phyloP scores from a whole-genome alignment of 2,329 filamentous ascomycete genomes.

The Hymenoscyphus occultus region DNA sequence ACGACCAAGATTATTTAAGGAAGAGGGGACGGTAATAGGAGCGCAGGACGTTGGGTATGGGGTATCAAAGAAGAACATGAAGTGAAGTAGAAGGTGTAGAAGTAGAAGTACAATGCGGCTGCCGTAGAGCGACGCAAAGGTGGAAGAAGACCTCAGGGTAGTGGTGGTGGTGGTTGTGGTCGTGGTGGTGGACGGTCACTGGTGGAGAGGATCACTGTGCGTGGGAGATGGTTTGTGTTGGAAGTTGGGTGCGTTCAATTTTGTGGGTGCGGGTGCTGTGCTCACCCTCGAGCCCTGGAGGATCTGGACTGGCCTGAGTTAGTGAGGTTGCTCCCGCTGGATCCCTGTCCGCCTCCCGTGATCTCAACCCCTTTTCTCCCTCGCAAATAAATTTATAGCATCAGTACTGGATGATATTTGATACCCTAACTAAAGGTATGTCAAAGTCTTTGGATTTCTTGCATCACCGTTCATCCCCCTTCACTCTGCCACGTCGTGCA shows the following conservation, averaged over 20 bases:
- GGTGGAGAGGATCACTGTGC: neutral
- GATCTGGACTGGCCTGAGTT: neutral
- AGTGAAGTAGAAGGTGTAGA: conserved; percentile 11
- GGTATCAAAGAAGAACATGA: conserved; percentile 36
- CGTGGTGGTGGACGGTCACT: neutral
- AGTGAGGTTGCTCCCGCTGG: neutral
- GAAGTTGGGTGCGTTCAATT: neutral
- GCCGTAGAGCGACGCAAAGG: conserved; percentile 9
- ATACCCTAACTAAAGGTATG: too few relatives aligned
- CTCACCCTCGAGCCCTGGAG: neutral
- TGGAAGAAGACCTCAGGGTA: conserved; percentile 2
- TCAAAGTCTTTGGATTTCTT: too few relatives aligned
- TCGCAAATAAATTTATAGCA: too few relatives aligned
- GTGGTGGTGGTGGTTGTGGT: conserved; percentile 16
- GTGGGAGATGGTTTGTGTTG: neutral
- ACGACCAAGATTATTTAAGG: conserved; percentile 12
- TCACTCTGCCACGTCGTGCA: conserved; percentile 21
- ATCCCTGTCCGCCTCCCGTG: neutral
- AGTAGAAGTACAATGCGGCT: conserved; percentile 26
- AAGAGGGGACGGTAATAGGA: conserved; percentile 11
- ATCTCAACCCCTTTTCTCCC: neutral
- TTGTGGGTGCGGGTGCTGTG: neutral
- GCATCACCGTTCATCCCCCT: neutral
- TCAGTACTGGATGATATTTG: too few relatives aligned
- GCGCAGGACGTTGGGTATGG: conserved; percentile 29